A percentile compares a stretch with the other conserved stretches of the same genome.
phyloP scores from a whole-genome alignment of 1,139 yeast genomes.

The Saccharomyces hybrid region DNA sequence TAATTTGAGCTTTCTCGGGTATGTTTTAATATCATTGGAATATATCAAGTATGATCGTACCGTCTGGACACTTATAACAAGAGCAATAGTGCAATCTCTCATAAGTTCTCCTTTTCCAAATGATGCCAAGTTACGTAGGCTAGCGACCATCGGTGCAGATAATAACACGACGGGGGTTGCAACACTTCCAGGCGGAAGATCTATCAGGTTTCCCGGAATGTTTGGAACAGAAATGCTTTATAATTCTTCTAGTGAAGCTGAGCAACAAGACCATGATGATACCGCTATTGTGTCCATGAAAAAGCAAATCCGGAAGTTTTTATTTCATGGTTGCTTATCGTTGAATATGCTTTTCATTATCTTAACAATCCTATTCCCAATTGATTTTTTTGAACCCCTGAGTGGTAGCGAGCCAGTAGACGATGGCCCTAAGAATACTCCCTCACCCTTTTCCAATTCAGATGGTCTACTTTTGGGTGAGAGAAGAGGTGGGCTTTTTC shows the following conservation, averaged over 20 bases:
- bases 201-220: constrained; percentile 19
- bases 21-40: constrained; percentile 19
- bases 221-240: constrained; percentile 12
- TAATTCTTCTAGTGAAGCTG: background rate
- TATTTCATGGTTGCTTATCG: constrained; percentile 24
- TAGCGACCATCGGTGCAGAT: constrained; percentile 14
- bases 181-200: constrained; percentile 7
- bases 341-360: constrained; percentile 26
- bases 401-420: constrained; percentile 12
- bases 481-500: constrained; percentile 31
- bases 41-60: constrained; percentile 27
- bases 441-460: constrained; percentile 25
- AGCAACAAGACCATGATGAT: background rate
- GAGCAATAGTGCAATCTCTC: constrained; percentile 28
- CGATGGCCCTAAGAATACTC: constrained; percentile 23
- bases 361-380: constrained; percentile 23
- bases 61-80: constrained; percentile 16
- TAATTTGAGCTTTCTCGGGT: constrained; percentile 21
- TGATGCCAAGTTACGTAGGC: constrained; percentile 15
- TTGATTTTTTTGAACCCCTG: constrained; percentile 16
- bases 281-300: constrained; percentile 19
- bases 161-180: constrained; percentile 14
- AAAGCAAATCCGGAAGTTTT: constrained; percentile 20
- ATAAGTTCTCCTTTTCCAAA: constrained; percentile 33
- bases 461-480: constrained; percentile 27